A percentile compares a stretch with the other conserved stretches of the same genome.
Conservation (phyloP, 352 stramenopile species). For the Phytophthora boehmeriae region DNA sequence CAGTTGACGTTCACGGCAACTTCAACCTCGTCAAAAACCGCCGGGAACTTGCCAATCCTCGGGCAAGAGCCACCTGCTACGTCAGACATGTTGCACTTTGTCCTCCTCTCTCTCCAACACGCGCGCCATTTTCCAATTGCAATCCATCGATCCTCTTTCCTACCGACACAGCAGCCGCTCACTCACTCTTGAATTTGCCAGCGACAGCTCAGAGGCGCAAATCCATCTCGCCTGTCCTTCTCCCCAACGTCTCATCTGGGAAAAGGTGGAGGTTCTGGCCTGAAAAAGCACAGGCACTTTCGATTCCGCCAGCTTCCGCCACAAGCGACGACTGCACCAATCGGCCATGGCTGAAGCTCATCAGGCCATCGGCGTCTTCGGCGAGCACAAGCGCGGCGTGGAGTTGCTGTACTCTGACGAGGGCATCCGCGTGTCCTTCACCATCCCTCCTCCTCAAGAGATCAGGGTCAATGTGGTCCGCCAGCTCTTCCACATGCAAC, state of each 20-base stretch:
- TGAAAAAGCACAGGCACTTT: constrained; percentile 15
- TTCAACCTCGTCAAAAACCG: constrained; percentile 51
- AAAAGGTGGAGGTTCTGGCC: constrained; percentile 1
- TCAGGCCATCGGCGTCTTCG: constrained; percentile 84
- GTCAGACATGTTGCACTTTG: constrained; percentile 13
- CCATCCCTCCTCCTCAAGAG: constrained; percentile 80
- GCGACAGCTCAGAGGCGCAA: not conserved
- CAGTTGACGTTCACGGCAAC: constrained; percentile 45
- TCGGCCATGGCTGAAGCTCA: constrained; percentile 82
- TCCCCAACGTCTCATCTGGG: not conserved
- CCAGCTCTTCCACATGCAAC: constrained; percentile 74
- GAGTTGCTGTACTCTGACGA: constrained; percentile 88
- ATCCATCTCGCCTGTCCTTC: not conserved
- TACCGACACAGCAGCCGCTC: not conserved
- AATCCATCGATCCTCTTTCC: not conserved
- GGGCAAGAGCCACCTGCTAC: not conserved
- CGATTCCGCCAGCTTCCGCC: constrained; percentile 9
- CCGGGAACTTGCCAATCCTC: constrained; percentile 16
- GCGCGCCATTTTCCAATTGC: not conserved
- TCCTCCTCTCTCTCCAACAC: not conserved
- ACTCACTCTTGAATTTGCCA: constrained; percentile 24
- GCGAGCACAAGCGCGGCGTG: constrained; percentile 86
- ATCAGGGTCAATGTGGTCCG: constrained; percentile 68
- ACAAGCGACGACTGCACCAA: not conserved
- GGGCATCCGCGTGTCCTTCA: constrained; percentile 84